Percentiles rank a stretch among this genome's conserved stretches.
These are phyloP conservation scores for Sugiyamaella marilandica DNA, from an alignment of 805 yeast genomes.

Conservation along the genomic window DNA sequence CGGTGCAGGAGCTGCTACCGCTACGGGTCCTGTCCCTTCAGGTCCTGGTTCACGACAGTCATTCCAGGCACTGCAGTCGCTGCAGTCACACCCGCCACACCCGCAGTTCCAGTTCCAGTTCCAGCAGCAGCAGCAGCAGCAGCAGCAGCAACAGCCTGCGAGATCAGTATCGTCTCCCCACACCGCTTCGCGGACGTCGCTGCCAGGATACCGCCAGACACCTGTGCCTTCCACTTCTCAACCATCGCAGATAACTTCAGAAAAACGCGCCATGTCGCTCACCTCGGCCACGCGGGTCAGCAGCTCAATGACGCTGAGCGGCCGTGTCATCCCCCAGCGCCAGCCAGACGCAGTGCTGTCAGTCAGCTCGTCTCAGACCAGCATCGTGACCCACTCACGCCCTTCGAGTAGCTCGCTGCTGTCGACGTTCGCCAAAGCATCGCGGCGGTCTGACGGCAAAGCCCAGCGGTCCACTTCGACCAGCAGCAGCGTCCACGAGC, in stretches of 20 bases:
- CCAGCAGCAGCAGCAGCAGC: too few relatives aligned
- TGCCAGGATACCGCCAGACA: constrained; percentile 1
- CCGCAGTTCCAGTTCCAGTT: too few relatives aligned
- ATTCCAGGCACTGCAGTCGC: neutral
- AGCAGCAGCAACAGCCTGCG: neutral
- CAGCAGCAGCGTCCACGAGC: constrained; percentile 12
- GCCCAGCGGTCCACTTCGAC: constrained; percentile 19
- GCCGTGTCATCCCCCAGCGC: constrained; percentile 24
- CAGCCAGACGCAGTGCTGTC: constrained; percentile 11
- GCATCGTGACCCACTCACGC: neutral
- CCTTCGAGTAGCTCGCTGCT: constrained; percentile 9
- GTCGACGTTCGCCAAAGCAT: constrained; percentile 6
- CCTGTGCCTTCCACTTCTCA: neutral
- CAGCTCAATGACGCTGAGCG: constrained; percentile 20
- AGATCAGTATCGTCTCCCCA: neutral
- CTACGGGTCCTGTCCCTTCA: neutral
- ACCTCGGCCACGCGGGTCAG: neutral
- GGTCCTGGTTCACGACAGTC: neutral
- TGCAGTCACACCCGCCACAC: neutral
- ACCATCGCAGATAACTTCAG: neutral
- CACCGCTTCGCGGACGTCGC: neutral
- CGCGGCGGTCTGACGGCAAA: constrained; percentile 6
- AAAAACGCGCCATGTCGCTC: constrained; percentile 16
- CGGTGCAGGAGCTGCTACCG: neutral
- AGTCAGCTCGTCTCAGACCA: neutral